Percentiles rank a stretch among this genome's conserved stretches.
These are phyloP conservation scores for Ophiostoma australiae DNA, from an alignment of 2,329 filamentous ascomycete species.

Conservation along the genomic window DNA sequence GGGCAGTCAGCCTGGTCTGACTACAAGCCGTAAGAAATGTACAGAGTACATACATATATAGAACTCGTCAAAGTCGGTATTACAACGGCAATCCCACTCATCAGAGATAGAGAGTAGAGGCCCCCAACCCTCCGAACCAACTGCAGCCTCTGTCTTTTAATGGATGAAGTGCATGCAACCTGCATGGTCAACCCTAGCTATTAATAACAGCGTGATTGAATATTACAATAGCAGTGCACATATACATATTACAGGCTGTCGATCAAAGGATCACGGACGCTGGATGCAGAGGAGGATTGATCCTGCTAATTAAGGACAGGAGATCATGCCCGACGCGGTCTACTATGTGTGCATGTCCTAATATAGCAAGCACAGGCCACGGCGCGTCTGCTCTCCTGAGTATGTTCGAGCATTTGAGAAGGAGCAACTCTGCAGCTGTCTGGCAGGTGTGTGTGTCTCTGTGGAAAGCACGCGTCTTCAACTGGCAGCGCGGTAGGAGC, in stretches of 20 bases:
- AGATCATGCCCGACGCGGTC: background rate
- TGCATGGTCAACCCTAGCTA: background rate
- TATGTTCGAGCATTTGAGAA: background rate
- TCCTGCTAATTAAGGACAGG: background rate
- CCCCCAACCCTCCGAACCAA: too few species aligned
- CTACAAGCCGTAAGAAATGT: too few species aligned
- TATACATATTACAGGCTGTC: background rate
- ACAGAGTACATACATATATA: too few species aligned
- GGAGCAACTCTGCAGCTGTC: background rate
- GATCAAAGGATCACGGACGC: background rate
- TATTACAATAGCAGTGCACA: too few species aligned
- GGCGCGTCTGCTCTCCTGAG: too few species aligned
- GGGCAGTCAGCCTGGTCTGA: background rate
- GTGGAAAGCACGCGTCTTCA: background rate
- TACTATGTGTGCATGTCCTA: too few species aligned
- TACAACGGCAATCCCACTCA: too few species aligned
- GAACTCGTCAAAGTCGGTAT: too few species aligned
- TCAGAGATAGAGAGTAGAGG: background rate
- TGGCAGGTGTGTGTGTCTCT: background rate
- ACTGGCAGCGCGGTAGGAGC: background rate
- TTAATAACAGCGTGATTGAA: background rate
- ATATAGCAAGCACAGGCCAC: background rate
- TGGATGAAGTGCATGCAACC: background rate
- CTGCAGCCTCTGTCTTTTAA: background rate
- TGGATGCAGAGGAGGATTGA: background rate